Evolutionary conservation across 805 yeast species (phyloP).

Genomic region (Pichia scutulata): DNA sequence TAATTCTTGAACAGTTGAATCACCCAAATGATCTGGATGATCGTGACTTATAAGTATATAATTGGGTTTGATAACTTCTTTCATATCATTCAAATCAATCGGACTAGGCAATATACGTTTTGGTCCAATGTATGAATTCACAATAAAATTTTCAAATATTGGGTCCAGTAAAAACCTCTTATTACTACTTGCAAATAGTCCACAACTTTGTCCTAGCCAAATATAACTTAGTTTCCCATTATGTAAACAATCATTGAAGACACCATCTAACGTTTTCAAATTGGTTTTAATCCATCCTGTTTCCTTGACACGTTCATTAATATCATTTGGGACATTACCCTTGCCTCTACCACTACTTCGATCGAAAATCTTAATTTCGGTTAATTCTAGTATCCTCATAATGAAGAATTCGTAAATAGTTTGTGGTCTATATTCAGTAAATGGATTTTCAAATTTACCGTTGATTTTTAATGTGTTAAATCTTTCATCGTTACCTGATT

Average conservation of each 20-base stretch:
- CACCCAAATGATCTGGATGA: slow-evolving; percentile 91
- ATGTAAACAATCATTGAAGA: slow-evolving; percentile 5
- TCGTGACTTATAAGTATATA: slow-evolving; percentile 82
- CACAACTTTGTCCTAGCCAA: slow-evolving; percentile 93
- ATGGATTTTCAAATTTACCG: slow-evolving; percentile 88
- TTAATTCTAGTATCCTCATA: slow-evolving; percentile 62
- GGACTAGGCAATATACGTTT: slow-evolving; percentile 78
- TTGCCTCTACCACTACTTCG: slow-evolving; percentile 42
- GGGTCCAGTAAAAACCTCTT: slow-evolving; percentile 78
- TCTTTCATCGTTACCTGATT: slow-evolving; percentile 17
- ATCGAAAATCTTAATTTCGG: neutral
- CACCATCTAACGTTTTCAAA: neutral
- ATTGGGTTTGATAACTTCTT: slow-evolving; percentile 45
- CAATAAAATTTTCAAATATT: slow-evolving; percentile 56
- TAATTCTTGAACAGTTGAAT: slow-evolving; percentile 43
- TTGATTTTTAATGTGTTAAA: slow-evolving; percentile 45
- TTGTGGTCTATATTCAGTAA: slow-evolving; percentile 82
- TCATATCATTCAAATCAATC: slow-evolving; percentile 48
- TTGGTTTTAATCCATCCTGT: slow-evolving; percentile 56
- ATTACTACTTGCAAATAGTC: slow-evolving; percentile 43
- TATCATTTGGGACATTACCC: slow-evolving; percentile 49
- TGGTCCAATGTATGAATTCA: slow-evolving; percentile 67
- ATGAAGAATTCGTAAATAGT: slow-evolving; percentile 78
- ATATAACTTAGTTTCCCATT: slow-evolving; percentile 55
- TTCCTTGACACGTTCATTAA: slow-evolving; percentile 39